A percentile compares a stretch with the other conserved stretches of the same genome.
These are phyloP conservation scores for Syzygium malaccense DNA, from an alignment of 441 rosid genomes.

Conservation along the genomic window DNA sequence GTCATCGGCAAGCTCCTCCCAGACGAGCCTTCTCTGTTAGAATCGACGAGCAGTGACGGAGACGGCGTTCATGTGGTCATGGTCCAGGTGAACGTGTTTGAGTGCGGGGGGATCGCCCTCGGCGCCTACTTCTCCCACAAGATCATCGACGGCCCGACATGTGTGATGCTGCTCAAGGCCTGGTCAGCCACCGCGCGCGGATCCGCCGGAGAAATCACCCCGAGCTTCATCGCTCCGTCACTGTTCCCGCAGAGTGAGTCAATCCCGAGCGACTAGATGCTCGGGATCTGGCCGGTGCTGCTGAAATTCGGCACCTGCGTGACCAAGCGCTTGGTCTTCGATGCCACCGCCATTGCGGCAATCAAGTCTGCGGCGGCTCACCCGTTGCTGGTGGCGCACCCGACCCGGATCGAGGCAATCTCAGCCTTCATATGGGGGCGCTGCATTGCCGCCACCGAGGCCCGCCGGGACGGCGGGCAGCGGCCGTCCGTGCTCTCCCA, in stretches of 20 bases:
- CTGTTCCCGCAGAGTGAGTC: neutral
- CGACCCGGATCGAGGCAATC: slow-evolving; percentile 22
- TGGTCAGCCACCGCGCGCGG: neutral
- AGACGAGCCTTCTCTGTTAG: neutral
- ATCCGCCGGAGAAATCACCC: neutral
- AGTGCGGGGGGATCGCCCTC: slow-evolving; percentile 8
- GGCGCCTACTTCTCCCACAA: slow-evolving; percentile 3
- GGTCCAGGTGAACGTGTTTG: slow-evolving; percentile 12
- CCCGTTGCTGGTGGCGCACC: slow-evolving; percentile 1
- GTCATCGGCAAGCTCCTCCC: slow-evolving; percentile 12
- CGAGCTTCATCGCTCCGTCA: neutral
- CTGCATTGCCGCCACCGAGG: slow-evolving; percentile 1
- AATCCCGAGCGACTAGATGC: neutral
- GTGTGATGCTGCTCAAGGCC: slow-evolving; percentile 1
- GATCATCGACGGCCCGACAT: slow-evolving; percentile 1
- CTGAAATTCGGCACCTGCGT: slow-evolving; percentile 4
- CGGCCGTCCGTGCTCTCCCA: slow-evolving; percentile 15
- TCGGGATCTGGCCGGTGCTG: neutral
- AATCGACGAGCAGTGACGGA: neutral
- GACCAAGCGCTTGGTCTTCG: neutral
- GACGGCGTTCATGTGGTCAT: neutral
- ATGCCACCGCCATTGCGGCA: neutral
- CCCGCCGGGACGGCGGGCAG: neutral
- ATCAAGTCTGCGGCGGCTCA: slow-evolving; percentile 2
- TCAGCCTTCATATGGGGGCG: slow-evolving; percentile 19